A percentile compares a stretch with the other conserved stretches of the same genome.
These are phyloP conservation scores for Neurospora sp. DNA, from an alignment of 495 filamentous ascomycete species.

Conservation along the genomic window DNA sequence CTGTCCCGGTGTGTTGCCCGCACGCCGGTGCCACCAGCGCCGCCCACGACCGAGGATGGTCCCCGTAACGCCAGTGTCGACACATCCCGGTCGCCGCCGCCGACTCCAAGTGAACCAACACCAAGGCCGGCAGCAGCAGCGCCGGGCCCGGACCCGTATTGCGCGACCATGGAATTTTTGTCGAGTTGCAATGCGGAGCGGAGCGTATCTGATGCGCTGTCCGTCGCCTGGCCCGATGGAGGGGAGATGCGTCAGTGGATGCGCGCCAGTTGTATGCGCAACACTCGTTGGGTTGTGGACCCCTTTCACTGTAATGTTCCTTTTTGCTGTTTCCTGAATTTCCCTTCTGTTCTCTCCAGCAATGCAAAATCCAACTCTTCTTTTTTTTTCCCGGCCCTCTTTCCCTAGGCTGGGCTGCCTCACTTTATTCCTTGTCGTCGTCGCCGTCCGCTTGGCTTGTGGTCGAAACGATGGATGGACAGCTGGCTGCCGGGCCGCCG, in stretches of 20 bases:
- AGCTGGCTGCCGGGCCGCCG: background rate
- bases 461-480: background rate
- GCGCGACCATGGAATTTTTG: background rate
- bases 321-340: background rate
- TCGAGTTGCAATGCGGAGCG: conserved; percentile 3
- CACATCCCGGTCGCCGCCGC: conserved; percentile 31
- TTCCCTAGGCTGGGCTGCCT: background rate
- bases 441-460: background rate
- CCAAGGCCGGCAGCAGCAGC: conserved; percentile 12
- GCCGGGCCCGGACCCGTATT: conserved; percentile 4
- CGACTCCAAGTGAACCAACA: background rate
- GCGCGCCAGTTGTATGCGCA: background rate
- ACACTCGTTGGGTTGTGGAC: background rate
- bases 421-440: background rate
- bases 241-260: background rate
- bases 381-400: background rate
- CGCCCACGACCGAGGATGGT: conserved; percentile 45
- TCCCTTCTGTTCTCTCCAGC: background rate
- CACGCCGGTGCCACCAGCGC: conserved; percentile 10
- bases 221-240: background rate
- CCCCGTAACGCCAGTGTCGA: conserved; percentile 43
- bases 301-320: background rate
- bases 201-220: background rate
- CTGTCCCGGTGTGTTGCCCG: conserved; percentile 25
- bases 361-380: background rate